These are phyloP conservation scores for Candida pseudofarinosa DNA, from an alignment of 805 yeast species.

Conservation along the genomic window DNA sequence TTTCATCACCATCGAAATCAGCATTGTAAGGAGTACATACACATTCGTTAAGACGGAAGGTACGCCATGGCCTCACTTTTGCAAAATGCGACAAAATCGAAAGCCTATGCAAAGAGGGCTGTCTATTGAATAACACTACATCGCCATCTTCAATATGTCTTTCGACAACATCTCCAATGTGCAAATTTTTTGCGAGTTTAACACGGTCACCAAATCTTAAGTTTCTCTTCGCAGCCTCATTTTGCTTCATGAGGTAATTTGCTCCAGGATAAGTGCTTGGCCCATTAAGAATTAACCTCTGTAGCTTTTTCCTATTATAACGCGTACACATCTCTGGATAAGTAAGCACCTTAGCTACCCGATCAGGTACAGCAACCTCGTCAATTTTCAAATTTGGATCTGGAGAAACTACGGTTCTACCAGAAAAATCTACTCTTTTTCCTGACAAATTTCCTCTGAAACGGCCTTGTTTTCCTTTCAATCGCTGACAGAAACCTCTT, in stretches of 20 bases:
- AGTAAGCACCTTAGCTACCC: constrained; percentile 92
- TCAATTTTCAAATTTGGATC: constrained; percentile 94
- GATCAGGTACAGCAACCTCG: constrained; percentile 97
- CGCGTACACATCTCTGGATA: constrained; percentile 93
- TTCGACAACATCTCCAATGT: constrained; percentile 90
- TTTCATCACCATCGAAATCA: constrained; percentile 99
- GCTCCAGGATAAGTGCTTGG: constrained; percentile 95
- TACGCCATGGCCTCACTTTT: constrained; percentile 95
- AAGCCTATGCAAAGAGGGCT: constrained; percentile 93
- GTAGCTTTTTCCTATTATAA: constrained; percentile 77
- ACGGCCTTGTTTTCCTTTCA: constrained; percentile 98
- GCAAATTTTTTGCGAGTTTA: constrained; percentile 70
- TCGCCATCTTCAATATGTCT: constrained; percentile 98
- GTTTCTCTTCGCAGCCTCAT: constrained; percentile 84
- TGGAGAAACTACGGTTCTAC: constrained; percentile 97
- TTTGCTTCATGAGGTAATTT: constrained; percentile 76
- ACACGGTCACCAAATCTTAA: constrained; percentile 82
- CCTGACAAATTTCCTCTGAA: constrained; percentile 98
- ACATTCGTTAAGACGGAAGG: constrained; percentile 95
- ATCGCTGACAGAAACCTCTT: constrained; percentile 93
- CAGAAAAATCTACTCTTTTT: constrained; percentile 97
- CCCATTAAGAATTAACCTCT: constrained; percentile 71
- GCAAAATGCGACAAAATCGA: constrained; percentile 95
- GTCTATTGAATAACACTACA: constrained; percentile 91
- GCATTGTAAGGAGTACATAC: constrained; percentile 99